Base-by-base conservation (phyloP, 768 basidiomycete genomes). In the Ramaria sp. region DNA sequence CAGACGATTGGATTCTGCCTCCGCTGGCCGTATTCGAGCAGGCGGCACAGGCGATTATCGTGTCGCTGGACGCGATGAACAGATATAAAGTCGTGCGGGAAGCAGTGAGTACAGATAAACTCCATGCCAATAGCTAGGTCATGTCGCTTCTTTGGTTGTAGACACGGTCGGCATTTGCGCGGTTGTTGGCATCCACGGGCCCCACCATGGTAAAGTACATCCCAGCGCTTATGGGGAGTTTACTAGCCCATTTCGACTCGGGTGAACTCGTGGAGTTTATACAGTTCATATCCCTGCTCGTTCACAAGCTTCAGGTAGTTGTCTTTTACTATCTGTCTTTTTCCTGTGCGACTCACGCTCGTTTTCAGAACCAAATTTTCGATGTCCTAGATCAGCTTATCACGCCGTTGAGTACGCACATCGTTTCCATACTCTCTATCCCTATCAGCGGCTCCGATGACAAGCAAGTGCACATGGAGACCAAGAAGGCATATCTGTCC, bases 241-340 rank as follows among this genome's bases (percentile, higher is more conserved):
- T 98, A n/a, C 80, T 98, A 51, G 79, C 84, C 2, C 89, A 95
- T 63, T 93, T 94, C 64, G 91, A 96, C 62, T 86, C 92, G 1
- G 80, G 86, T 7, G 96, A 99, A 69, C 73, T 99, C 57, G 84
- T 88, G 30, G 96, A 99, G 66, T 95, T 98, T 64, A 86, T 98
- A 78, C 88, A 86, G 64, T 98, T 99, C 74, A 87, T 99, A 54
- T 87, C 87, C 7, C 74, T 96, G 9, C 73, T 97, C 53, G 85
- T 94, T 53, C 91, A 95, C 68, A 89, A 89, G 66, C 79, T 98
- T 54, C 89, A 91, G 76, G 94, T 92, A 59, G 27, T 5, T 27
- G 27, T 27, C 27, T 27, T 27, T 5, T 27, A 5, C 27, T 5
- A 5, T 27, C 27, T 27, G 27, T 5, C 27, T 27, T 27, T 27